Evolutionary conservation across 768 basidiomycete genomes (phyloP), one percentile per base, ranked within the genome.

Genomic region (Leccinellum luteum): DNA sequence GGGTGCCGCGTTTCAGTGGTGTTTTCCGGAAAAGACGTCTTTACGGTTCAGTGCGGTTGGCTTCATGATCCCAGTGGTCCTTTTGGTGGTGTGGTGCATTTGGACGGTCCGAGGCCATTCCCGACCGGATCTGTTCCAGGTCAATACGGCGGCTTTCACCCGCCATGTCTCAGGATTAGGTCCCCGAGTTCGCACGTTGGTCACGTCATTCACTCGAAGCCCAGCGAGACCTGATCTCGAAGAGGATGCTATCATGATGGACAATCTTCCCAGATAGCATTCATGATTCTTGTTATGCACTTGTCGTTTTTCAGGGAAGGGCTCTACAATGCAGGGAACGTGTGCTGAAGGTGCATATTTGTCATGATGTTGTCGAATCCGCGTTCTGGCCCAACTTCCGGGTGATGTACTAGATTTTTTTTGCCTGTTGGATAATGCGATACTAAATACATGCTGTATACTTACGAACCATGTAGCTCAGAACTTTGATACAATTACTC

Each of bases 61-160:
- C 3, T 59, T 70, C 10, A 76, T 72, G 65, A 25, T 64, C 7
- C 48, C 65, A 1, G 64, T 74, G 8, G 61, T 62, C 5, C 41
- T 71, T 5, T 69, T 81, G 44, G 73, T 81, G 31, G 35, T 68
- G 4, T 84, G 80, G 78, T 78, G 78, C 56, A 75, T 82, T 23
- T 75, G 74, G 66, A 64, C 51, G 13, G 55, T 61, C 35, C 56
- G 61, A 41, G 66, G 65, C 7, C 44, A 17, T 5, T 14, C 17
- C 34, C 47, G 17, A 10, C 43, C n/a, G 8, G 12, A 41, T 19
- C 38, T 41, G 38, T 41, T 19, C n/a, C n/a, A 19, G 1, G 38
- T 19, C 38, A 19, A 41, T 19, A n/a, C 38, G 38, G n/a, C 10
- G 4, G 38, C 0, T n/a, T 41, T 41, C n/a, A 41, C 38, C 17